Percentiles rank a stretch among this genome's conserved stretches.
phyloP scores from a whole-genome alignment of 331 rosid genomes.

The Ulmus americana region DNA sequence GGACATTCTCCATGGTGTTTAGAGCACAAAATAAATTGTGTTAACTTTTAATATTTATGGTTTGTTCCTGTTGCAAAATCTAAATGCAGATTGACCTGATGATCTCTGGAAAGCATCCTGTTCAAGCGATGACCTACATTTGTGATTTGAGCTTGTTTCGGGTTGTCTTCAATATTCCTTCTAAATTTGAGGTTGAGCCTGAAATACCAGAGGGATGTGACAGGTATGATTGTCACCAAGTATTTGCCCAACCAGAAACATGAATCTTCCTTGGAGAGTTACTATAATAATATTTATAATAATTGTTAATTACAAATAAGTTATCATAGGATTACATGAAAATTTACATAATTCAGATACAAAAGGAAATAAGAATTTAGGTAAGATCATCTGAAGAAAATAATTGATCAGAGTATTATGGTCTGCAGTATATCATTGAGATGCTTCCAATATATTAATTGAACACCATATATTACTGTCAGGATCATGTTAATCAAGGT shows the following conservation, averaged over 20 bases:
- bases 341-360: too few species aligned
- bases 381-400: too few species aligned
- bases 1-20: conserved; percentile 7
- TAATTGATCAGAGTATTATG: too few species aligned
- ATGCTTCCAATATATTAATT: too few species aligned
- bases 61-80: not conserved
- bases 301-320: too few species aligned
- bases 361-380: too few species aligned
- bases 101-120: conserved; percentile 78
- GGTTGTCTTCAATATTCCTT: conserved; percentile 66
- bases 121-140: conserved; percentile 66
- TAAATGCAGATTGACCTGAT: conserved; percentile 66
- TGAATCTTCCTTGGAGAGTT: not conserved
- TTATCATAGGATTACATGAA: too few species aligned
- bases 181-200: conserved; percentile 51
- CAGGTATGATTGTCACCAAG: conserved; percentile 37
- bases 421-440: too few species aligned
- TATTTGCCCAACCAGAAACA: not conserved
- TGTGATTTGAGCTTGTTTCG: conserved; percentile 62
- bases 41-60: not conserved
- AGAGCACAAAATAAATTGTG: not conserved
- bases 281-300: too few species aligned
- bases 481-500: not conserved
- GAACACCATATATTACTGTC: too few species aligned
- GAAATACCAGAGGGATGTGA: conserved; percentile 56